Base-by-base conservation (phyloP, 164 flowering plant species). In the Nymphaea thermarum region DNA sequence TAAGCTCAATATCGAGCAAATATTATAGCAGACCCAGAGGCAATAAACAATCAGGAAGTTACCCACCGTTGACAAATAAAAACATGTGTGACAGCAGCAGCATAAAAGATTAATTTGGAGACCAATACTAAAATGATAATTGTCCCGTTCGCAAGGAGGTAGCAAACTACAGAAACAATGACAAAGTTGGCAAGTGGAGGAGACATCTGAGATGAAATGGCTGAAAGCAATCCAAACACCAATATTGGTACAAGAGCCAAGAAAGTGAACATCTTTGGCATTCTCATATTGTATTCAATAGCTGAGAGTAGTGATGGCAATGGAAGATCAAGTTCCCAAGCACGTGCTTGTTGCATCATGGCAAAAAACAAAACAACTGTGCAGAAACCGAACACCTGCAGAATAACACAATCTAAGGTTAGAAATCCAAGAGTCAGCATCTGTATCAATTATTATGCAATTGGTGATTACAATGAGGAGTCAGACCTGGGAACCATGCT, bases 341-440 rank as follows among this genome's bases (percentile, higher is more conserved):
- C 83, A 68, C 75, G 79, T 72, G 89, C 89, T 86, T 95, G 99
- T 67, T 80, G 84, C 98, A 89, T 90, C 73, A 95, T 73, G 71
- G 96, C 91, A 77, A 85, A 95, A 71, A 90, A 83, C 16, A 86
- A 71, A 66, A 89, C 86, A 67, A 93, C 88, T 66, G 90, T 42
- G 10, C 85, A 77, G 71, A 95, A 80, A 70, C 94, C 97, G 80
- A 79, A 72, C 59, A 90, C 87, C 99, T 95, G 97, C 86, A 83
- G 63, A 41, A 73, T 55, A 74, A 64, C 47, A 74, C 8, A 18
- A 62, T 67, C 62, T 55, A 64, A 61, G 41, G n/a, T 67, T 65
- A 66, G 43, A 66, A 64, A 42, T 45, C 36, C 18, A 65, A 45
- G 53, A 45, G 5, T 12, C 16, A 59, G 5, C 44, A 17, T 44